Base-by-base conservation (phyloP, 495 filamentous ascomycete species). In the Aspergillus diversus region DNA sequence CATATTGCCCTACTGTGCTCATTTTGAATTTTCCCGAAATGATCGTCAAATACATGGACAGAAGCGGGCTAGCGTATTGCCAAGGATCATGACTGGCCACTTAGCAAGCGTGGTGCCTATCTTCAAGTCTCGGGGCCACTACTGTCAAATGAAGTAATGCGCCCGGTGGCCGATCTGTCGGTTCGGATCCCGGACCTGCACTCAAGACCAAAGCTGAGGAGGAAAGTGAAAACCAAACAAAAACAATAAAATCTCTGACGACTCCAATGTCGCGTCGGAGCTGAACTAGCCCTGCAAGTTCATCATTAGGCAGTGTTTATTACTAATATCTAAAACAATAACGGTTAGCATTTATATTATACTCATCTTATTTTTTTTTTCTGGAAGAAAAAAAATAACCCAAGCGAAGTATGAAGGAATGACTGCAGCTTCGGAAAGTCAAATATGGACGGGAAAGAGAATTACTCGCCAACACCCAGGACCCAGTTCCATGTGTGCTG, bases 401-500 rank as follows among this genome's bases (percentile, higher is more conserved):
- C 4, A 43, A 12, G 12, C 32, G 17, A 43, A 34, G n/a, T 27
- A 61, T 12, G 11, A 33, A 37, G 9, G 43, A 54, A 21, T 47
- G 43, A 39, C 21, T 27, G 21, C 21, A 27, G 21, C 21, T 27
- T 27, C 21, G 48, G 46, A 32, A 46, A 43, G 11, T 11, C 8
- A 11, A 43, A 11, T 11, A 6, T 7, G n/a, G 39, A 2, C 39
- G 16, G 47, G 17, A 48, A 51, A 62, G 52, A 51, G 51, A 51
- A 39, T 54, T 32, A 33, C 51, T 54, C 51, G 51, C 13, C 27
- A 50, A 21, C 43, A 59, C 39, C 46, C 11, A 60, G 46, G 60
- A 58, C 53, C 61, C 57, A 64, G 46, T 55, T 53, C 63, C 66
- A 68, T 68, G 63, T 68, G 63, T 50, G 21, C 51, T 33, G 58